Evolutionary conservation across 768 basidiomycete species (phyloP), one percentile per base, ranked within the genome.

Genomic region (Psilocybe cyanescens): DNA sequence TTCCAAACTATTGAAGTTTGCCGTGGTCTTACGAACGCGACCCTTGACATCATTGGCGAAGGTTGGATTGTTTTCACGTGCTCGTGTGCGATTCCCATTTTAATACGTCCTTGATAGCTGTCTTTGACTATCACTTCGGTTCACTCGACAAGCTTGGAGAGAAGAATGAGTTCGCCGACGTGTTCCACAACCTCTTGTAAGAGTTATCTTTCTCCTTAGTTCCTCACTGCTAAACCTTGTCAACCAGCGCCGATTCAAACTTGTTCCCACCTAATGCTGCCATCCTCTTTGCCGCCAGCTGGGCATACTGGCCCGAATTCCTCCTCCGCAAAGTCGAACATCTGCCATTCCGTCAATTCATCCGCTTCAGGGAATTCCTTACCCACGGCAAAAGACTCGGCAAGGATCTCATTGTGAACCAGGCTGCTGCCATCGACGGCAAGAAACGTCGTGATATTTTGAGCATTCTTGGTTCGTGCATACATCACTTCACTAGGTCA

Each of bases 11-110:
- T 57, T 48, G 50, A 62, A 30, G 57, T 62, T 39, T 46, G 50
- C 14, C 60, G 60, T 37, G 56, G 60, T 12, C 56, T 57, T 16
- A 56, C 51, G 3, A 57, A 62, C 19, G 52, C 56, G 4, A 57
- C 60, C 31, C 50, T 62, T 12, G 60, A 62, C 39, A 62, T 62
- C 50, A 57, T 62, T n/a, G 55, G 60, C 14, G 60, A 62, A 57
- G 56, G 60, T 62, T 14, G 29, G 16, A 24, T 29, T 24, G 19
- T 24, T 24, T 19, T 55, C 12, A 14, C 48, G 46, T 9, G 37
- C 17, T 24, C 28, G 35, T 41, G 24, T 31, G 41, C 24, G 16
- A 28, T n/a, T 1, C 2, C 9, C 41, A 1, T 14, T n/a, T 44
- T 44, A 44, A 44, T 44, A 16, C 35, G 17, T 1, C 16, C n/a